Evolutionary conservation across 2,329 filamentous ascomycete genomes (phyloP), one percentile per base, ranked within the genome.

Genomic region (Talaromyces sp.): DNA sequence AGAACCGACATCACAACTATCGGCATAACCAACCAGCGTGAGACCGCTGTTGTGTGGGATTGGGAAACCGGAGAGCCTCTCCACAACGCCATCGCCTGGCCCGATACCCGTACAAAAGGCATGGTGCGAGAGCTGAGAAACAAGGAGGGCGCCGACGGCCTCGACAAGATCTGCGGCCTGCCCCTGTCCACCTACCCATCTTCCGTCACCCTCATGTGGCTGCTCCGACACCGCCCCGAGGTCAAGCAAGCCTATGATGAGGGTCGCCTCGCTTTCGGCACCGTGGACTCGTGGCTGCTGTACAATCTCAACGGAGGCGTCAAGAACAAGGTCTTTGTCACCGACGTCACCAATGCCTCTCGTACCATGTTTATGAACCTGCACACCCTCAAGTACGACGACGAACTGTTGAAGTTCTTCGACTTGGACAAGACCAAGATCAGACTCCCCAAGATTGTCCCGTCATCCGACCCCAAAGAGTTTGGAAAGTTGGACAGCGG

Each of bases 291-390:
- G 12, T 96, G 92, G 92, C 80, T 96, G 61, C 83, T 96, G 58
- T 96, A 91, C 78, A 87, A 88, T 67, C 83, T 96, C 56, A 80
- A 95, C 69, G 91, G 89, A 61, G 87, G 89, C 55, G 81, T 79
- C 32, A 80, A 85, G 61, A 85, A 82, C 56, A 83, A 87, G 59
- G 75, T 92, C 50, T 87, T 90, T 70, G 90, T 96, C 61, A 94
- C 92, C 0, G 92, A 96, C 73, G 86, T 88, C 54, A 91, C 90
- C 62, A 96, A 96, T 72, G 92, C 92, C 21, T 93, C 89, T 57
- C 82, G 92, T 69, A 96, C 92, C 62, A 95, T 96, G 91, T 94
- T 96, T 75, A 92, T 96, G 88, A 91, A 96, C 76, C 81, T 96
- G 58, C 83, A 86, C 67, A 92, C 87, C 11, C 81, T 91, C 61